Base-by-base conservation (phyloP, 139 green algal genomes). In the Chlamydomonas sphaeroides region DNA sequence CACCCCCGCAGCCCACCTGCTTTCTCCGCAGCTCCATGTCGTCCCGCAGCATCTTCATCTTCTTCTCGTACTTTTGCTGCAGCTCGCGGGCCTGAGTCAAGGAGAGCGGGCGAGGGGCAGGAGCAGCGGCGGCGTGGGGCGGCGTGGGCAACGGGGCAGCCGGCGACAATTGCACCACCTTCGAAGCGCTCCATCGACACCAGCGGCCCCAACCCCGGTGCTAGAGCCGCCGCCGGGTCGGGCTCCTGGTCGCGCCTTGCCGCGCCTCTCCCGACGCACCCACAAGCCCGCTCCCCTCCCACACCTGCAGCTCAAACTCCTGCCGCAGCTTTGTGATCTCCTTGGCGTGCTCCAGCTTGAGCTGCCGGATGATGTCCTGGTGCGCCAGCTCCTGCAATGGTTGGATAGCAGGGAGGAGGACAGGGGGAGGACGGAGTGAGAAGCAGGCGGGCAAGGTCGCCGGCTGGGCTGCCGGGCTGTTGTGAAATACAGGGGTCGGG, bases 271-370 rank as follows among this genome's bases (percentile, higher is more conserved):
- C n/a, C n/a, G 33, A 28, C 2, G 41, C 28, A 23, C 41, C 21
- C 65, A 11, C 51, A 25, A 25, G 14, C 51, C 51, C 51, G 14
- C 14, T 26, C 51, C 51, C 51, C 17, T 6, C 15, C 45, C 72
- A 33, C 49, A 87, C 83, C 74, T 91, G 87, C 59, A 93, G 88
- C 92, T 98, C 95, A 89, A 98, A 97, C 84, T 96, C 94, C 85
- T 96, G 88, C 25, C 95, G 90, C 86, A 98, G 75, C 88, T 96
- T 97, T 35, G 91, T 97, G 74, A 95, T 93, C 90, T 98, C 92
- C 88, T 98, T 98, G 75, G 92, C 89, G 39, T 96, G 93, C 84
- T 98, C 94, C 79, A 98, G 76, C 78, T 95, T 94, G 51, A 97
- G 88, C 65, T 93, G 77, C 33, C 93, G 87, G 49, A 98, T 85